Evolutionary conservation across 768 basidiomycete genomes (phyloP).

Genomic region (Tulasnella sp.): DNA sequence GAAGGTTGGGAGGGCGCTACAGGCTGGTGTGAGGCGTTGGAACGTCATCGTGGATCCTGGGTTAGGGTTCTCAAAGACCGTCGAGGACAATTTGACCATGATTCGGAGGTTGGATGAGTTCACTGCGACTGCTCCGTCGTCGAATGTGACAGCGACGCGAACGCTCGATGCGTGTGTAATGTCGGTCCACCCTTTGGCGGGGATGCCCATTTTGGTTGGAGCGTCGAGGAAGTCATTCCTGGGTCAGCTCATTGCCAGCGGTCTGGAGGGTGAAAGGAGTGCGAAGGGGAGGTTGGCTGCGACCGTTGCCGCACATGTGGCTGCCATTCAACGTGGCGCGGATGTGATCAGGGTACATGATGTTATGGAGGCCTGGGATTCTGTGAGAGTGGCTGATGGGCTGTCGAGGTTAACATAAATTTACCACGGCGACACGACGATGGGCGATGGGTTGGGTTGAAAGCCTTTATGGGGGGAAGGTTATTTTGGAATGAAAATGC

Average conservation of each 20-base stretch:
- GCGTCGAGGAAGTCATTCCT: slow-evolving; percentile 79
- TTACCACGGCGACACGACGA: too few relatives aligned
- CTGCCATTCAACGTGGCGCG: slow-evolving; percentile 63
- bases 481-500: too few relatives aligned
- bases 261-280: slow-evolving; percentile 34
- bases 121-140: slow-evolving; percentile 25
- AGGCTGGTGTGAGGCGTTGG: slow-evolving; percentile 75
- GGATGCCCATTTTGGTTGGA: slow-evolving; percentile 48
- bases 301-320: slow-evolving; percentile 65
- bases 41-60: slow-evolving; percentile 85
- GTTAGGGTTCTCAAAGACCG: slow-evolving; percentile 84
- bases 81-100: slow-evolving; percentile 61
- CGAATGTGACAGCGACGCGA: not conserved
- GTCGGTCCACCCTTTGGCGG: slow-evolving; percentile 14
- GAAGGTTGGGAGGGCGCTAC: slow-evolving; percentile 54
- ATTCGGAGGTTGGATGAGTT: slow-evolving; percentile 42
- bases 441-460: too few relatives aligned
- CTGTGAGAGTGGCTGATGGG: slow-evolving; percentile 52
- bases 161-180: not conserved
- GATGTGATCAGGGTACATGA: slow-evolving; percentile 77
- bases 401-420: slow-evolving; percentile 34
- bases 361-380: slow-evolving; percentile 59
- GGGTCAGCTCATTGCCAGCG: slow-evolving; percentile 58
- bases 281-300: slow-evolving; percentile 65
- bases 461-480: too few relatives aligned